Conservation (phyloP, 805 yeast species). For the Lachancea quebecensis region DNA sequence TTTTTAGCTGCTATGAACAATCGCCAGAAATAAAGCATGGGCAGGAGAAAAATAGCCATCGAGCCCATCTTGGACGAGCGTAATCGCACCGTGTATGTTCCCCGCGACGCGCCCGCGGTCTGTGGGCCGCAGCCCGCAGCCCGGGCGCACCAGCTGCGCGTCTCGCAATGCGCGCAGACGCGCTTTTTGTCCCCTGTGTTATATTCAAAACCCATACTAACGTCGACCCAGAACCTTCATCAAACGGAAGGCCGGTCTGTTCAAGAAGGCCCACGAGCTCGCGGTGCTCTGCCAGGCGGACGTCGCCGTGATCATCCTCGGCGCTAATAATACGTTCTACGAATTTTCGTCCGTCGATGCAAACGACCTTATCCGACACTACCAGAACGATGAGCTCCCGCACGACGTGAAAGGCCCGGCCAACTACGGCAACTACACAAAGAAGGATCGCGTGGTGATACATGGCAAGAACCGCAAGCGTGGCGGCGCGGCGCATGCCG, state of each 20-base stretch:
- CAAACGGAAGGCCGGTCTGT: constrained; percentile 89
- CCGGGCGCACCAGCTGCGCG: no score
- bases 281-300: constrained; percentile 91
- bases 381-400: constrained; percentile 27
- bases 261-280: constrained; percentile 55
- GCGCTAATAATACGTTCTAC: constrained; percentile 73
- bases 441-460: constrained; percentile 21
- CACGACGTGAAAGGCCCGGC: constrained; percentile 61
- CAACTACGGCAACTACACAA: constrained; percentile 56
- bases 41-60: constrained; percentile 92
- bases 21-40: constrained; percentile 46
- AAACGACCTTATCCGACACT: constrained; percentile 39
- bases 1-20: constrained; percentile 1
- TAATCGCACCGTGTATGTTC: constrained; percentile 51
- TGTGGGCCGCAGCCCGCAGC: no score
- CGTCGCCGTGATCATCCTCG: constrained; percentile 81
- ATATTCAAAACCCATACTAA: background rate
- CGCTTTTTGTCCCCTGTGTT: no score
- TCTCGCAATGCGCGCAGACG: no score
- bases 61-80: constrained; percentile 88
- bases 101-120: no score
- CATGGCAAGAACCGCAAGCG: constrained; percentile 6
- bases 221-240: constrained; percentile 55
- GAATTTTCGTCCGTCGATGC: constrained; percentile 76
- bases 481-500: background rate